Evolutionary conservation across 179 eudicot species (phyloP).

Genomic region (Spergularia azorica): DNA sequence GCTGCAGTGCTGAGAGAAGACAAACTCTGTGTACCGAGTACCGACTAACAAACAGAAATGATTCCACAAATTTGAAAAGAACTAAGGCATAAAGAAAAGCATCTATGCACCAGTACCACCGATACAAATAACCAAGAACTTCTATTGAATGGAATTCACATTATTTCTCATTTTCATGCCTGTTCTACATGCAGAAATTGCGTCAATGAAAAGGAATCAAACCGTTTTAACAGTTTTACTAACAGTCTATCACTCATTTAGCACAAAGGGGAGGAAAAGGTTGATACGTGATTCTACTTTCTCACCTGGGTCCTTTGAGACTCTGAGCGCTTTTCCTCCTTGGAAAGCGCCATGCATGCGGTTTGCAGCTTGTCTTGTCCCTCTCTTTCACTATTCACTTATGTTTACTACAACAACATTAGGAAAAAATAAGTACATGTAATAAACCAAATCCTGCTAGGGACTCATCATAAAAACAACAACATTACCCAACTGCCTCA

Average conservation of each 20-base stretch:
- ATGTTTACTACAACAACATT: no score
- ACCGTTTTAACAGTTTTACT: background rate
- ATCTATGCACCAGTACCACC: background rate
- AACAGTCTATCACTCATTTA: no score
- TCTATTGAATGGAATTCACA: background rate
- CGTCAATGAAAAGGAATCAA: background rate
- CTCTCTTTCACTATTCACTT: background rate
- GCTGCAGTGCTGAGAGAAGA: no score
- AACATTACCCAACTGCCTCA: no score
- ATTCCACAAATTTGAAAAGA: background rate
- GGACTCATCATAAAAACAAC: no score
- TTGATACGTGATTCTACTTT: background rate
- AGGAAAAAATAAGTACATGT: no score
- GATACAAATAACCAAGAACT: background rate
- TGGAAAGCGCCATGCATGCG: background rate
- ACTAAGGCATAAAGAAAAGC: background rate
- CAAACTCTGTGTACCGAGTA: background rate
- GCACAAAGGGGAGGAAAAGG: background rate
- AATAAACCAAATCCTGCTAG: no score
- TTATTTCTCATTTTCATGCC: background rate
- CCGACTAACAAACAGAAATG: background rate
- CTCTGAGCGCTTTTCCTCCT: slow-evolving; percentile 9
- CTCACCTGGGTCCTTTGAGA: background rate
- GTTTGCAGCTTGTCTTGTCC: background rate
- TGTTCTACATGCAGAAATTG: background rate